Evolutionary conservation across 371 early-diverging fungal species (phyloP).

Genomic region (Apophysomyces trapeziformis): DNA sequence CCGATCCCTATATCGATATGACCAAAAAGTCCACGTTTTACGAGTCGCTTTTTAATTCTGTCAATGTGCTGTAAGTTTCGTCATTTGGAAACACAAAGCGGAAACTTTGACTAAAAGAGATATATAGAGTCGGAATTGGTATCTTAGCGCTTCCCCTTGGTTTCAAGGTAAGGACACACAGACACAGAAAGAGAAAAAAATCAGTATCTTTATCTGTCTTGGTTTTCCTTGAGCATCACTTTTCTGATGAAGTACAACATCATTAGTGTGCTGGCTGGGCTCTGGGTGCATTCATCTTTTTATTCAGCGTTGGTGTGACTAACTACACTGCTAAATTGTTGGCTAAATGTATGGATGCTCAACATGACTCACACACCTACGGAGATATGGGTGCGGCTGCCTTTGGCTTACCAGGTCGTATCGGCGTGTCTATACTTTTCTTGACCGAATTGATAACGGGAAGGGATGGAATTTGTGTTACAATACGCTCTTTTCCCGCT

Average conservation of each 20-base stretch:
- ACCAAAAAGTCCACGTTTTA: slow-evolving; percentile 47
- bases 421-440: slow-evolving; percentile 57
- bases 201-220: too few species aligned
- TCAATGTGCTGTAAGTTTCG: slow-evolving; percentile 54
- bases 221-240: too few species aligned
- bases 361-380: slow-evolving; percentile 57
- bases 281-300: slow-evolving; percentile 59
- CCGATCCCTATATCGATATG: slow-evolving; percentile 6
- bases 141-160: slow-evolving; percentile 67
- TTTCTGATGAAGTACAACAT: too few species aligned
- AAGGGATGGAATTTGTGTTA: slow-evolving; percentile 33
- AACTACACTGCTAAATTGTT: slow-evolving; percentile 71
- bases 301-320: slow-evolving; percentile 59
- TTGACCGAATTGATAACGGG: slow-evolving; percentile 69
- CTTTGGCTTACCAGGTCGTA: slow-evolving; percentile 66
- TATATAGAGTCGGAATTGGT: slow-evolving; percentile 56
- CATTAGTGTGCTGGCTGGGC: slow-evolving; percentile 64
- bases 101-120: background rate
- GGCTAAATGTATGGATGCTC: slow-evolving; percentile 59
- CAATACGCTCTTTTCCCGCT: too few species aligned
- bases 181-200: slow-evolving; percentile 6
- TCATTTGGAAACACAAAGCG: background rate
- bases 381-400: slow-evolving; percentile 73
- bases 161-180: slow-evolving; percentile 44
- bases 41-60: slow-evolving; percentile 61